These are phyloP conservation scores for Arabis alpina DNA, from an alignment of 345 rosid genomes.

Conservation along the genomic window DNA sequence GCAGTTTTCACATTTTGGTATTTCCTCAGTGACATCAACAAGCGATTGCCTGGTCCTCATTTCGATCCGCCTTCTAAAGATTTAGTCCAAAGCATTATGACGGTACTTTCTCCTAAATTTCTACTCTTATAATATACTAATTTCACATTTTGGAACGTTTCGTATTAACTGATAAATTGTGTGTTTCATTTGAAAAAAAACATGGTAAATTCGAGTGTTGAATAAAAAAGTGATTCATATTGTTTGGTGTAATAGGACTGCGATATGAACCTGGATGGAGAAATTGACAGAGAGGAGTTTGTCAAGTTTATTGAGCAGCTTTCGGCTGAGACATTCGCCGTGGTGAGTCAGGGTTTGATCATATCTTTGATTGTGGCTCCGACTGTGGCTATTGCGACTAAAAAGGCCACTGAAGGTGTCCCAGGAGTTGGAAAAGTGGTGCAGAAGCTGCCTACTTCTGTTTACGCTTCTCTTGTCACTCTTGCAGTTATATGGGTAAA, in stretches of 20 bases:
- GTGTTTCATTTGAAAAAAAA: not conserved
- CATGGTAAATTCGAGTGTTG: not conserved
- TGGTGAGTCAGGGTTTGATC: conserved; percentile 83
- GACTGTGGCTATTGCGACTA: conserved; percentile 83
- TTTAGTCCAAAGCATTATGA: conserved; percentile 56
- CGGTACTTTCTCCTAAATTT: conserved; percentile 48
- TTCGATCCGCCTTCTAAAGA: conserved; percentile 92
- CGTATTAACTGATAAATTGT: no score
- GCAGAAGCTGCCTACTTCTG: conserved; percentile 73
- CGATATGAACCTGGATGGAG: conserved; percentile 80
- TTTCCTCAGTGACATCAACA: conserved; percentile 73
- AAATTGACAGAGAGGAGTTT: conserved; percentile 74
- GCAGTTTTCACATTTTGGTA: not conserved
- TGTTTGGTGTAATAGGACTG: conserved; percentile 52
- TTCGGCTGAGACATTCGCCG: conserved; percentile 61
- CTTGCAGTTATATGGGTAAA: conserved; percentile 64
- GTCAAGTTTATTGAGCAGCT: conserved; percentile 64
- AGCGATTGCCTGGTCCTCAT: conserved; percentile 92
- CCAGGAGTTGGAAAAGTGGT: conserved; percentile 86
- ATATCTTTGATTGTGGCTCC: conserved; percentile 85
- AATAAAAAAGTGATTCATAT: not conserved
- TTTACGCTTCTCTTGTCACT: conserved; percentile 85
- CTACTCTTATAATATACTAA: not conserved
- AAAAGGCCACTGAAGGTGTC: conserved; percentile 84
- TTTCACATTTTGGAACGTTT: not conserved